Base-by-base conservation (phyloP, 208 protist species). In the Willaertia magna region DNA sequence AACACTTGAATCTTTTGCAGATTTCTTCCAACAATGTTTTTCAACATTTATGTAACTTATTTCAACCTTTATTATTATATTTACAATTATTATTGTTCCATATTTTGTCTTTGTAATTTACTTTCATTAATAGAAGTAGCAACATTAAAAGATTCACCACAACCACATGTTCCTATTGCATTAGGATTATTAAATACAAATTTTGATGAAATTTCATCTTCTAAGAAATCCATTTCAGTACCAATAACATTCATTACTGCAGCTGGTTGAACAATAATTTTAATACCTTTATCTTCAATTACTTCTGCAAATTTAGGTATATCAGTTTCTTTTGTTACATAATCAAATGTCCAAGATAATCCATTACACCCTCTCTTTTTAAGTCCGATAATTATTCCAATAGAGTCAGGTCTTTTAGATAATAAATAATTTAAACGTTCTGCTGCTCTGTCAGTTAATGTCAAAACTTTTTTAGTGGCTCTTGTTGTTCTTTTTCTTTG, bases 111-210 rank as follows among this genome's bases (percentile, higher is more conserved):
- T n/a, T n/a, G 18, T 20, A 20, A 16, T 16, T 59, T 22, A 12
- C 26, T 59, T 20, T 59, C 51, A 59, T 59, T 59, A n/a, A 22
- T 22, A n/a, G 51, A 12, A n/a, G 51, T 59, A n/a, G 16, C 18
- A n/a, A 84, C 67, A n/a, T 43, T 90, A 79, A 98, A 98, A 79
- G 95, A 97, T 86, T 99, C 96, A 86, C 97, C 96, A 89, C 97
- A 99, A 26, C 96, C 97, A 89, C 97, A 99, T 18, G 91, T 91
- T 81, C 93, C 94, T 86, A 97, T 97, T 85, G 97, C 93, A 88
- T 98, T 98, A 2, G 97, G 97, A 87, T 99, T 99, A 76, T 93
- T 92, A 90, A 99, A 99, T 18, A 96, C 96, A 88, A 99, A 99
- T 87, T 97, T 96, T 84, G 96, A 93, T 86, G 95, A 93, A 22